phyloP scores from a whole-genome alignment of 2,329 filamentous ascomycete species.

The Cladophialophora immunda region DNA sequence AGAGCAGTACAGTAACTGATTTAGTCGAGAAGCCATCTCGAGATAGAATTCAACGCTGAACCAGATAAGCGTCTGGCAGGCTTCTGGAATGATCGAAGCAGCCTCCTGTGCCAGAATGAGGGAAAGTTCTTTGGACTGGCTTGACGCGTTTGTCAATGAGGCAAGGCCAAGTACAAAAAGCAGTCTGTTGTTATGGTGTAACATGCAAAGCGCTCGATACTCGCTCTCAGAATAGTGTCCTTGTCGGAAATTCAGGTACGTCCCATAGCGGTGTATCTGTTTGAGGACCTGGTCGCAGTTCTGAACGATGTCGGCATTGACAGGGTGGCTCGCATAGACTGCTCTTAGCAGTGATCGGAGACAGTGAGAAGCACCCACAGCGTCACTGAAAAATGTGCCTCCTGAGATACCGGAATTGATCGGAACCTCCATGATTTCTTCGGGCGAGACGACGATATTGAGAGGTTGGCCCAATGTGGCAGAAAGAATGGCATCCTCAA shows the following conservation, averaged over 20 bases:
- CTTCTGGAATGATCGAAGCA: constrained; percentile 3
- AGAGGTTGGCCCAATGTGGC: constrained; percentile 12
- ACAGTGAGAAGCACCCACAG: constrained; percentile 1
- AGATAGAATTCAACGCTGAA: constrained; percentile 8
- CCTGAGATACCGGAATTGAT: not conserved
- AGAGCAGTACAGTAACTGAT: constrained; percentile 1
- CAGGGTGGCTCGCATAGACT: not conserved
- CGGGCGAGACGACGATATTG: not conserved
- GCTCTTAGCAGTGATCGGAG: constrained; percentile 3
- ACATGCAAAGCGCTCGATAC: not conserved
- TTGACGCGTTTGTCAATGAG: constrained; percentile 1
- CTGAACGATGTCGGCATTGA: not conserved
- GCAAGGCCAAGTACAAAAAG: constrained; percentile 8
- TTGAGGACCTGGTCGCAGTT: not conserved
- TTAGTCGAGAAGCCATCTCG: not conserved
- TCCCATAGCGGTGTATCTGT: constrained; percentile 1
- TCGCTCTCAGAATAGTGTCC: not conserved
- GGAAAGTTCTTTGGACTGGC: not conserved
- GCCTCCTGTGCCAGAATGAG: constrained; percentile 2
- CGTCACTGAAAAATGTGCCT: not conserved
- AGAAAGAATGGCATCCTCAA: constrained; percentile 4
- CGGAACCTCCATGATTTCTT: not conserved
- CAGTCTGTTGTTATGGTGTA: constrained; percentile 1
- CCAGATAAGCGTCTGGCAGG: constrained; percentile 3
- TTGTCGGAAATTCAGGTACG: not conserved